Evolutionary conservation across 2,329 filamentous ascomycete species (phyloP), one percentile per base, ranked within the genome.

Genomic region (Dactylonectria estremocensis): DNA sequence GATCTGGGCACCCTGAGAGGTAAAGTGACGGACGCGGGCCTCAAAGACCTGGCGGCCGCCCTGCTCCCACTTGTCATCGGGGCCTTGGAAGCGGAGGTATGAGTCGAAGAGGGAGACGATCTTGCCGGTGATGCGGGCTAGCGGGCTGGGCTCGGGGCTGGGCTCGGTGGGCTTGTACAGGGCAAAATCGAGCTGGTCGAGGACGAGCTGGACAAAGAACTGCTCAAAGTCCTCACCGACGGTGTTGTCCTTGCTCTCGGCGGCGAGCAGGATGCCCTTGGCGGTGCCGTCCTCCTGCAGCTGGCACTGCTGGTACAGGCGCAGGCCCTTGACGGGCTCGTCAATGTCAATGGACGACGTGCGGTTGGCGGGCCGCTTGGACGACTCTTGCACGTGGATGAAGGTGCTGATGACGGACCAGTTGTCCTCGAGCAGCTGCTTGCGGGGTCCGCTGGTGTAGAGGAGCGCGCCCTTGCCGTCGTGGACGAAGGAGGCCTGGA

Each of bases 101-200:
- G 46, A 52, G 57, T 78, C 75, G 50, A 78, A 78, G 10, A 77
- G 63, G 16, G 70, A 56, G 13, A 71, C 67, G 20, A 72, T 64
- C 22, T 57, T 22, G 8, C 70, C 69, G 13, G 60, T 68, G 31
- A 55, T 46, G 10, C 33, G 11, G 16, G 24, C 13, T 3, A 45
- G n/a, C 10, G n/a, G 33, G 18, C 33, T 20, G 7, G 33, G 53
- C 5, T 16, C n/a, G n/a, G 16, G 8, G 9, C 35, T 2, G 18
- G 37, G 7, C 6, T 28, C 37, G 16, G 18, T 24, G n/a, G 53
- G 16, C 35, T 56, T 31, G 53, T 24, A 24, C 4, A 56, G 33
- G 33, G 53, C 53, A 56, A 40, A 40, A 18, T 56, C 33, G 35
- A 40, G 10, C 22, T 56, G 53, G 22, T 56, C 33, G 11, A 56